Percentiles rank a stretch among this genome's conserved stretches.
Conservation (phyloP, 345 rosid species). For the Populus simonii region DNA sequence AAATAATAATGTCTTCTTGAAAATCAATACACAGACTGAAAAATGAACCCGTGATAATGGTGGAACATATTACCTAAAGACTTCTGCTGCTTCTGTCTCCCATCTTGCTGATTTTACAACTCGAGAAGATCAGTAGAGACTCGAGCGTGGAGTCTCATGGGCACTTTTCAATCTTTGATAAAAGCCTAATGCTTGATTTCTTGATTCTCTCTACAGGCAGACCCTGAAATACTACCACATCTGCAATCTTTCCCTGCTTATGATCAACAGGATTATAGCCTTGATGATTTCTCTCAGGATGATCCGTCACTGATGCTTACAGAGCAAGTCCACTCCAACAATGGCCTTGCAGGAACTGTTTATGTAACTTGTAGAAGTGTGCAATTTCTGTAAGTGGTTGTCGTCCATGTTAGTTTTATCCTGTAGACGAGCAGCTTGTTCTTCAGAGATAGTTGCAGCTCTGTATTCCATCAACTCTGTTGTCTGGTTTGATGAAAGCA, state of each 20-base stretch:
- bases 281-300: neutral
- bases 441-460: too few species aligned
- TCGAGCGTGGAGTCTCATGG: neutral
- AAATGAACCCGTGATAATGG: neutral
- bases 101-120: neutral
- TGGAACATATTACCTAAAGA: neutral
- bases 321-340: neutral
- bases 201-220: neutral
- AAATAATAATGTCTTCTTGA: neutral
- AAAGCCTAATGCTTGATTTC: neutral
- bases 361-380: neutral
- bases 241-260: neutral
- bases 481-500: too few species aligned
- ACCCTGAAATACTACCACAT: neutral
- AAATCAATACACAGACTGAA: neutral
- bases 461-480: too few species aligned
- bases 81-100: neutral
- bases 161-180: too few species aligned
- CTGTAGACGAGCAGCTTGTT: neutral
- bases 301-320: neutral
- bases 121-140: neutral
- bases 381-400: neutral
- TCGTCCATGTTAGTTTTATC: neutral
- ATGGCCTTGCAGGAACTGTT: neutral
- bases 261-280: neutral